Base-by-base conservation (phyloP, 306 rosid genomes). In the Oemleria cerasiformis region DNA sequence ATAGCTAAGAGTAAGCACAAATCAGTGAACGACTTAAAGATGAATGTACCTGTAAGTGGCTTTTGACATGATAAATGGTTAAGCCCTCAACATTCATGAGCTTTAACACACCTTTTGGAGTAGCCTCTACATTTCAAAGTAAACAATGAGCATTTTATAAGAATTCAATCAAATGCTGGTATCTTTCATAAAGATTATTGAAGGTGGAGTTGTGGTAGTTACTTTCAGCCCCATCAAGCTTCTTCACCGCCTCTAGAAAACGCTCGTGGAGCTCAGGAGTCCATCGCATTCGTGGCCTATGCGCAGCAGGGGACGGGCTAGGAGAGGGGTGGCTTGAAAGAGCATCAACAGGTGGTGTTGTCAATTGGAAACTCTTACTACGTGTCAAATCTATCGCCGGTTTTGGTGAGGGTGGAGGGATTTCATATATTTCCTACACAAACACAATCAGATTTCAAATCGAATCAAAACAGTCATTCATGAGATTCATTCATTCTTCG, bases 171-270 rank as follows among this genome's bases (percentile, higher is more conserved):
- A 30, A 30, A 13, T 4, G 9, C 36, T 70, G 12, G 42, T 7
- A 7, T 30, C 41, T 34, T 59, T n/a, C 15, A n/a, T 59, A 30
- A 59, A 14, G 43, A 30, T 44, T 17, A 48, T 30, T 30, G 36
- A 30, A 30, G 3, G 36, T 54, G 50, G 54, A 38, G 41, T 48
- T 38, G 42, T 30, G 16, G 23, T 68, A 47, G 68, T 69, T 81
- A 81, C 85, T 81, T 51, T 81, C 85, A 39, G 85, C 79, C 50
- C 85, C 85, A 74, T 77, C 82, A 65, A 81, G 77, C 74, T 70
- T 74, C 51, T 20, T 59, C 20, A 77, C 85, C 47, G 85, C 85
- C 67, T 77, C 85, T 63, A 77, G 71, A 60, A 81, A 81, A 60
- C 68, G 39, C 65, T 81, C 80, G 53, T 81, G 85, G 55, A 81